These are phyloP conservation scores for Podaxis sp. DNA, from an alignment of 768 basidiomycete genomes.

Conservation along the genomic window DNA sequence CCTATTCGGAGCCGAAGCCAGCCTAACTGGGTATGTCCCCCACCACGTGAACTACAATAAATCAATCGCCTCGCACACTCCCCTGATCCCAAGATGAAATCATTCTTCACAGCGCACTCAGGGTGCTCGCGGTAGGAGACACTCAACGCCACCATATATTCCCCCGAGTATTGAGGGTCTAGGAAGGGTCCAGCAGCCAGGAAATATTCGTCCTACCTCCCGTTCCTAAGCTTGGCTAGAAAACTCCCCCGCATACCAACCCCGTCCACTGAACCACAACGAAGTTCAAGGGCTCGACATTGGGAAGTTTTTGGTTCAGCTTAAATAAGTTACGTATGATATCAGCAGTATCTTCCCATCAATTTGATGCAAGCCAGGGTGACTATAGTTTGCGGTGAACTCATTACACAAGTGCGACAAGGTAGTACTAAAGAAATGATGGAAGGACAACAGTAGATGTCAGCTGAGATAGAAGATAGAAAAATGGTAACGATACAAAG, in stretches of 20 bases:
- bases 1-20: constrained; percentile 2
- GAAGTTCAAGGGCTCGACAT: neutral
- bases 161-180: neutral
- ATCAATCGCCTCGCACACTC: neutral
- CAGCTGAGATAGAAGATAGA: constrained; percentile 13
- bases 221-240: neutral
- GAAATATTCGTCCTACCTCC: neutral
- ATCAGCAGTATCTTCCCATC: neutral
- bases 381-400: neutral
- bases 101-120: neutral
- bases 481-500: constrained; percentile 21
- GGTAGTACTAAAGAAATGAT: neutral
- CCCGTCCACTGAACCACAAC: neutral
- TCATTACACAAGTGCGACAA: neutral
- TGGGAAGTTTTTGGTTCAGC: neutral
- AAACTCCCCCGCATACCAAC: neutral
- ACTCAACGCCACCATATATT: neutral
- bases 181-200: neutral
- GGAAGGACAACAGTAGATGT: constrained; percentile 8
- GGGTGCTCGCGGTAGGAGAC: neutral
- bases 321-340: neutral
- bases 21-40: neutral
- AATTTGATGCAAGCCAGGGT: neutral
- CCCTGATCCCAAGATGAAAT: neutral
- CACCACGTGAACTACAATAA: constrained; percentile 1